A percentile compares a stretch with the other conserved stretches of the same genome.
Conservation (phyloP, 257 asterid genomes). For the Nicotiana benthamiana region DNA sequence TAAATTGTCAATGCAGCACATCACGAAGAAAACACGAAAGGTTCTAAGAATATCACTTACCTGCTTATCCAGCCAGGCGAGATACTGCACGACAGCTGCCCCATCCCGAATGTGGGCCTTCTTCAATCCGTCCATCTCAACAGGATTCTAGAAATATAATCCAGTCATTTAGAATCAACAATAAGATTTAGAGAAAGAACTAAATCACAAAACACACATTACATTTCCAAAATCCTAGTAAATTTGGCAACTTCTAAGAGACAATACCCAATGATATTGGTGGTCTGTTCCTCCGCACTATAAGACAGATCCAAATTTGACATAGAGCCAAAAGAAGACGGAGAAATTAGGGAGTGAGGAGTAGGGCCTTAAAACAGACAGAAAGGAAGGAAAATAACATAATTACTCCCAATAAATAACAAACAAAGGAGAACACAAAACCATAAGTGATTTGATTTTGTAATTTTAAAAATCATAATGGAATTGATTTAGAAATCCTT, state of each 20-base stretch:
- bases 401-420: background rate
- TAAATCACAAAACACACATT: background rate
- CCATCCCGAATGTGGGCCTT: conserved; percentile 93
- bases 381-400: background rate
- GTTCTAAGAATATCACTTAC: conserved; percentile 19
- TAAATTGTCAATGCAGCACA: background rate
- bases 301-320: background rate
- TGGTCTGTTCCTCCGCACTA: background rate
- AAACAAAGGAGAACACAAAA: background rate
- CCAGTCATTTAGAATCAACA: conserved; percentile 12
- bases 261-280: background rate
- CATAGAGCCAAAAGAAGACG: background rate
- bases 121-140: conserved; percentile 90
- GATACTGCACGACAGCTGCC: conserved; percentile 94
- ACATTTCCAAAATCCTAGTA: background rate
- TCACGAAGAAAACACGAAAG: background rate
- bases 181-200: background rate
- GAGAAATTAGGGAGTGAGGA: background rate
- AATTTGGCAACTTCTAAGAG: background rate
- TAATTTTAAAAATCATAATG: background rate
- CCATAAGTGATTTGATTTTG: background rate
- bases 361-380: background rate
- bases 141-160: conserved; percentile 54
- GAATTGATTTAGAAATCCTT: background rate
- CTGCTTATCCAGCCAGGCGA: conserved; percentile 89